Evolutionary conservation across 345 rosid genomes (phyloP).

Genomic region (Eucalyptus leucophloia): DNA sequence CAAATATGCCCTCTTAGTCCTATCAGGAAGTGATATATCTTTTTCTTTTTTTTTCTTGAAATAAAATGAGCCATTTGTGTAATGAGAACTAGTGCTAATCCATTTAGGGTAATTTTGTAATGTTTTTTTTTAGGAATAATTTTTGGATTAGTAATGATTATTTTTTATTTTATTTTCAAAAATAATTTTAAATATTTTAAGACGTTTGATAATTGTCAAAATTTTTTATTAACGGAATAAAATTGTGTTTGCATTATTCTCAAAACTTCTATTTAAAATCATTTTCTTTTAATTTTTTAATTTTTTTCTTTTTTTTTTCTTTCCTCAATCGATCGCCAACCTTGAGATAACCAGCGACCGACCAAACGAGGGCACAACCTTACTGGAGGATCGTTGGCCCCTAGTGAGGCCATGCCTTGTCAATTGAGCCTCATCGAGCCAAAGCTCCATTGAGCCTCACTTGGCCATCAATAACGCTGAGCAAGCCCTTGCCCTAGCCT

Average conservation of each 20-base stretch:
- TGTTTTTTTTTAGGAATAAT: fast-evolving
- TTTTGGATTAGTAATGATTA: fast-evolving
- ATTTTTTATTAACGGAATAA: fast-evolving
- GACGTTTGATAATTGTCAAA: fast-evolving
- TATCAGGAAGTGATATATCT: not conserved
- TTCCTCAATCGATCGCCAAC: fast-evolving
- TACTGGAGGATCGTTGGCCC: too few relatives aligned
- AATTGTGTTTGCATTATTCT: fast-evolving
- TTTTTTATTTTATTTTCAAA: fast-evolving
- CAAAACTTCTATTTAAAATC: fast-evolving
- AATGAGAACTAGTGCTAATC: not conserved
- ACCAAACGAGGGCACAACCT: fast-evolving
- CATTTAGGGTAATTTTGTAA: fast-evolving
- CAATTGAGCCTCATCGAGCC: fast-evolving
- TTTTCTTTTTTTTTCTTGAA: not conserved
- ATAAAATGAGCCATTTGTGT: not conserved
- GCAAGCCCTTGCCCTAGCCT: too few relatives aligned
- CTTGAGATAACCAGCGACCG: fast-evolving
- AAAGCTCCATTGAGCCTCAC: too few relatives aligned
- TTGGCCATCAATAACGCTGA: fast-evolving
- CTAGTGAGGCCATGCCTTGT: fast-evolving
- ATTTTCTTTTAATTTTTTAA: too few relatives aligned
- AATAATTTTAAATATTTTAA: too few relatives aligned
- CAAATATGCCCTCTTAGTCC: not conserved
- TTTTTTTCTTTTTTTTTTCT: too few relatives aligned